Evolutionary conservation across 495 filamentous ascomycete species (phyloP), one percentile per base, ranked within the genome.

Genomic region (Aspergillus olivimuriae): DNA sequence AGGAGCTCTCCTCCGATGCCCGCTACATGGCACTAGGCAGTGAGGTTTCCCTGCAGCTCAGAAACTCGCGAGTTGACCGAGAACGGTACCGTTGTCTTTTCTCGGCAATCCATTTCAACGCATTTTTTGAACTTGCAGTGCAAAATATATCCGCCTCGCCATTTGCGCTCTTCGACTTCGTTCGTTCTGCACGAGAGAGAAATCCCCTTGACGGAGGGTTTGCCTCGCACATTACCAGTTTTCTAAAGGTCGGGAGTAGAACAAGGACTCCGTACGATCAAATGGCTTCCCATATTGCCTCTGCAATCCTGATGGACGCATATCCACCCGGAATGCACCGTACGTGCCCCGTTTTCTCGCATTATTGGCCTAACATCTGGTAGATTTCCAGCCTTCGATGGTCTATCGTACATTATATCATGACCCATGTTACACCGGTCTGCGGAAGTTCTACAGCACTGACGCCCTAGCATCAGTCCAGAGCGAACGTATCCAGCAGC

Each of bases 271-370:
- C 38, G 4, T 47, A 47, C 40, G 39, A 44, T 3, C 43, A 46
- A 22, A 31, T 51, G 28, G 43, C 44, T 3, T 50, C 46, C 6
- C 33, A 55, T 17, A 46, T 61, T 19, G 48, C 58, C 41, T 61
- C 49, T 12, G 50, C 49, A 26, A 47, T 61, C 4, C 18, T 61
- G 15, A 34, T 56, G 17, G 55, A 61, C 46, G 43, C 17, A 16
- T 56, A 59, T 37, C 50, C 56, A 7, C 47, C 48, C 28, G 47
- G 52, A 12, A 60, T 60, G 47, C 53, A 62, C 42, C 18, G 50
- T 62, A 42, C 36, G 51, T 55, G 17, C 19, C 12, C 4, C 9
- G 16, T 21, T 11, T 21, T 7, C n/a, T n/a, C 3, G 3, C 11
- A 18, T 12, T 19, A 12, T 2, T n/a, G n/a, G n/a, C n/a, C 39